phyloP scores from a whole-genome alignment of 441 rosid genomes.

The Aquilaria agallochum region DNA sequence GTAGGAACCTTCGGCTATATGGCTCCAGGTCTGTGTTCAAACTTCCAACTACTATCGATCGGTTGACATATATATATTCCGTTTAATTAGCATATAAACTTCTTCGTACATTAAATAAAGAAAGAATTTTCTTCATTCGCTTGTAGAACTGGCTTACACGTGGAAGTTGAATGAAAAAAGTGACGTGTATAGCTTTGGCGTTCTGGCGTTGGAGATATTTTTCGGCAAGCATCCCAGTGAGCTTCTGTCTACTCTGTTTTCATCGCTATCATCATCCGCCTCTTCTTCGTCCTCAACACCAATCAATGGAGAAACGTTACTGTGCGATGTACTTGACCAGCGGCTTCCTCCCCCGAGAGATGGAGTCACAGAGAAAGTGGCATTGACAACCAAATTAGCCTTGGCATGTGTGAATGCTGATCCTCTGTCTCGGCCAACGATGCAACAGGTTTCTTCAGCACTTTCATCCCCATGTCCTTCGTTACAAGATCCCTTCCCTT shows the following conservation, averaged over 20 bases:
- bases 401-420: slow-evolving; percentile 27
- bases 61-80: not conserved
- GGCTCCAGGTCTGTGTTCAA: slow-evolving; percentile 39
- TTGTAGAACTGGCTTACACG: slow-evolving; percentile 44
- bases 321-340: slow-evolving; percentile 23
- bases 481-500: slow-evolving; percentile 17
- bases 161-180: not conserved
- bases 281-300: not conserved
- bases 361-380: slow-evolving; percentile 20
- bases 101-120: no score
- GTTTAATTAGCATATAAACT: no score
- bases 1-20: slow-evolving; percentile 31
- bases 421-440: slow-evolving; percentile 5
- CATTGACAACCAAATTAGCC: slow-evolving; percentile 23
- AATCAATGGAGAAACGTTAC: not conserved
- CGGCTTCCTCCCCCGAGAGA: slow-evolving; percentile 22
- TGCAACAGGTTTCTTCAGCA: not conserved
- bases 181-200: slow-evolving; percentile 16
- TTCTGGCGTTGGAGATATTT: slow-evolving; percentile 30
- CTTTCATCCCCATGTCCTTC: not conserved
- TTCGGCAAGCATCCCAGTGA: slow-evolving; percentile 35
- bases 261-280: slow-evolving; percentile 18
- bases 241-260: not conserved
- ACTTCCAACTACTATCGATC: slow-evolving; percentile 13
- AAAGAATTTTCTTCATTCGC: not conserved